Evolutionary conservation across 176 grass and related monocot genomes (phyloP).

Genomic region (Ananas comosus): DNA sequence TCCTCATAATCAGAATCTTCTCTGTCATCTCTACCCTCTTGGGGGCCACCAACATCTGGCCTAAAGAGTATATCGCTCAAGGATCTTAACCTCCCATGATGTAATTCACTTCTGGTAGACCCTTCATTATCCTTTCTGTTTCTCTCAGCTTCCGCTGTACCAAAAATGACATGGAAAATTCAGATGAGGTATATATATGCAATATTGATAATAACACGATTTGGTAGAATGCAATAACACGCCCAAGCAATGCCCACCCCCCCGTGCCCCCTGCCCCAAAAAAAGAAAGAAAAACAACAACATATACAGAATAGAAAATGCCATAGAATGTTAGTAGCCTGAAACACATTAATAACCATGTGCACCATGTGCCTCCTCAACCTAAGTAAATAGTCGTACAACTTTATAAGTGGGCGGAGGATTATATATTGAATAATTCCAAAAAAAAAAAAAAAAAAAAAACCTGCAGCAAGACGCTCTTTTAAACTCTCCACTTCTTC

Average conservation of each 20-base stretch:
- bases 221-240: too few relatives aligned
- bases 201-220: too few relatives aligned
- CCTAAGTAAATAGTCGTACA: too few relatives aligned
- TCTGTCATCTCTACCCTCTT: constrained; percentile 55
- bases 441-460: background rate
- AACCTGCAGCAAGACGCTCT: constrained; percentile 52
- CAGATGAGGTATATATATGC: background rate
- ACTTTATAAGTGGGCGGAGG: too few relatives aligned
- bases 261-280: too few relatives aligned
- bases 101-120: constrained; percentile 30
- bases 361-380: too few relatives aligned
- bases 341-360: background rate
- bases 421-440: too few relatives aligned
- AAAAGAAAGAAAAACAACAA: background rate
- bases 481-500: constrained; percentile 48
- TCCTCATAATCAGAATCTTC: constrained; percentile 62
- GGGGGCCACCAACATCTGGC: constrained; percentile 43
- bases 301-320: background rate
- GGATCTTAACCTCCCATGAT: constrained; percentile 51
- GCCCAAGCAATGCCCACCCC: background rate
- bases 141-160: constrained; percentile 76
- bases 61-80: constrained; percentile 74
- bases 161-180: background rate
- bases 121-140: constrained; percentile 49
- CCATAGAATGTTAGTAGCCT: background rate